Percentiles rank a stretch among this genome's conserved stretches.
Evolutionary conservation across 108 stramenopile species (phyloP).

Genomic region (Mediolabrus comicus): DNA sequence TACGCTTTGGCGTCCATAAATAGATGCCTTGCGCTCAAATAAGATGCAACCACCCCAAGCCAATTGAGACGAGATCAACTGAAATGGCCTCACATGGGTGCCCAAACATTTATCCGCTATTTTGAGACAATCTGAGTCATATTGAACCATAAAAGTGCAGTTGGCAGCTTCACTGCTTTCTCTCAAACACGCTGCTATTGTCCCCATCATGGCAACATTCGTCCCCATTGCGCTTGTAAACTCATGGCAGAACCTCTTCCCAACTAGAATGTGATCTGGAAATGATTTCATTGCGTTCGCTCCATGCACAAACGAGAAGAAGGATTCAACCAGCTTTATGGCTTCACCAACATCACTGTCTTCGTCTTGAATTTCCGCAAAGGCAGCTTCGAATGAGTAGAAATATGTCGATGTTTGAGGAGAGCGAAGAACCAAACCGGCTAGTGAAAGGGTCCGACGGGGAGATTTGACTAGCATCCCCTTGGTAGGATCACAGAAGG

Average conservation of each 20-base stretch:
- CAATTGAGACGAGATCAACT: constrained; percentile 11
- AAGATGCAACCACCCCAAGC: constrained; percentile 46
- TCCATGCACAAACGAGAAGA: constrained; percentile 12
- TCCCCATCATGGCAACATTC: constrained; percentile 23
- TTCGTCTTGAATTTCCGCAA: constrained; percentile 8
- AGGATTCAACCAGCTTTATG: constrained; percentile 11
- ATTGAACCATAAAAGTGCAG: constrained; percentile 29
- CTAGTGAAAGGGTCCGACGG: constrained; percentile 4
- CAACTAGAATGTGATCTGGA: constrained; percentile 33
- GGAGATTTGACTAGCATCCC: not conserved
- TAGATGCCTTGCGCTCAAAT: constrained; percentile 28
- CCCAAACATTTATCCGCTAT: constrained; percentile 1
- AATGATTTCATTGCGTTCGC: constrained; percentile 8
- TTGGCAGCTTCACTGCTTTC: not conserved
- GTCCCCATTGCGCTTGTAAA: not conserved
- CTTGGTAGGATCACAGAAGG: constrained; percentile 35
- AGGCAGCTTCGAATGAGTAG: constrained; percentile 26
- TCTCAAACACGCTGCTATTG: constrained; percentile 21
- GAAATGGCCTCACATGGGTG: not conserved
- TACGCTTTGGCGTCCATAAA: constrained; percentile 7
- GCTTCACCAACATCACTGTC: constrained; percentile 5
- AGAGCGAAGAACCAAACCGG: constrained; percentile 26
- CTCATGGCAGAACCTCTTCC: constrained; percentile 19
- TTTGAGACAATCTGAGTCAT: constrained; percentile 17
- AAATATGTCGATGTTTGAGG: constrained; percentile 1